Evolutionary conservation across 768 basidiomycete genomes (phyloP), one percentile per base, ranked within the genome.

Genomic region (Cyathus striatus): DNA sequence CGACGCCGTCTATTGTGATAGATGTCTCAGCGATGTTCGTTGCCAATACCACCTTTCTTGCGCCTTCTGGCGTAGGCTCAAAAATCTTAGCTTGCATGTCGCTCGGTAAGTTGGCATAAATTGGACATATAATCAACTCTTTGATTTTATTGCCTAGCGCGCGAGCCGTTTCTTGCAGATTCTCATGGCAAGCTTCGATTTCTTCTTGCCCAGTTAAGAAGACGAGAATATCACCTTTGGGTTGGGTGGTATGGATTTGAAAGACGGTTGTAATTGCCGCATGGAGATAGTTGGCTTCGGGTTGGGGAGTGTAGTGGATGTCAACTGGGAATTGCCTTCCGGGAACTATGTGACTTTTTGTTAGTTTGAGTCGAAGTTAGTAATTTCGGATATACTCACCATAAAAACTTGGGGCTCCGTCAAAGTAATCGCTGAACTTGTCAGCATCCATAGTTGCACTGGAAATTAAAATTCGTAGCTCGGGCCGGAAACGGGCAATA

Each of bases 61-160:
- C 90, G 16, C 93, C 93, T 42, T 90, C 87, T 1, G 95, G 96
- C 4, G 96, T 99, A 1, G 96, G 95, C 62, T 99, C 96, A 63
- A 99, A 99, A 44, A 99, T 99, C 68, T 97, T 96, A 26, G 93
- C 88, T 61, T 99, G 96, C 94, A 99, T 94, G 48, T 99, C 96
- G 52, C 91, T 94, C 1, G 96, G 96, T n/a, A 99, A 67, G 60
- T 96, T 98, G 49, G 96, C 96, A 56, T 99, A 99, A 47, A 99
- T 99, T 3, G 96, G 96, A 56, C 94, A 97, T 46, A 99, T 78
- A 44, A 98, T 83, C 35, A 99, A 75, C 55, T 99, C 96, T 5
- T 81, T 77, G 36, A 98, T 86, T 66, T 98, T 97, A 69, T 98
- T 97, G 16, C 94, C 94, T 0, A 99, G 70, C 1, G 95, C 87